Base-by-base conservation (phyloP, 1,284 basidiomycete species). In the Fistulinella staudtii region DNA sequence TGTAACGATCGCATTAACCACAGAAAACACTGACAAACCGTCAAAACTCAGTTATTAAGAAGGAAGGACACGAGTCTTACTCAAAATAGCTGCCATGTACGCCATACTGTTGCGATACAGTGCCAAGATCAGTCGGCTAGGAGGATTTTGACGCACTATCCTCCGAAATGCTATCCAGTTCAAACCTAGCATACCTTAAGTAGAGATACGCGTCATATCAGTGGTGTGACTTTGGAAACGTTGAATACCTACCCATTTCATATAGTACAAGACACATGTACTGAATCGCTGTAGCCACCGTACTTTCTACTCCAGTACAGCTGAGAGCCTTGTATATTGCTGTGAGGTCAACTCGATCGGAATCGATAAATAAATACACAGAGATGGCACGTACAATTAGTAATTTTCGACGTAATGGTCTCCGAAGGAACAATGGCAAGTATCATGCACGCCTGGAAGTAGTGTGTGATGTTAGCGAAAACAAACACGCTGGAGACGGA, bases 91-190 rank as follows among this genome's bases (percentile, higher is more conserved):
- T 36, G 46, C 39, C 20, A 58, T 30, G 17, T 58, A 58, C 36
- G 54, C 18, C 6, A 60, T 25, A 4, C 56, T 58, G 14, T 60
- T 58, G 11, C 53, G 48, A 39, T 60, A 60, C 15, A 57, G 36
- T 20, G 42, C 47, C 28, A 36, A 47, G 22, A 53, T 23, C 3
- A 58, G 14, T 22, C 10, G 40, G 30, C 51, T 44, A 1, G 47
- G 54, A 17, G 45, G 18, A 38, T 20, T 45, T 6, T 47, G 46
- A 15, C 24, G 39, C 39, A 22, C 53, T 41, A 55, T 54, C 41
- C 24, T 57, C 14, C 21, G 17, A 24, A 54, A 59, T 17, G 56
- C 54, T 29, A 52, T 30, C 24, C 49, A 52, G 27, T 57, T 59
- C 42, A 59, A 42, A 20, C n/a, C 27, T 17, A 56, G 25, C 36